Base-by-base conservation (phyloP, 768 basidiomycete genomes). In the Kondoa malvinella region DNA sequence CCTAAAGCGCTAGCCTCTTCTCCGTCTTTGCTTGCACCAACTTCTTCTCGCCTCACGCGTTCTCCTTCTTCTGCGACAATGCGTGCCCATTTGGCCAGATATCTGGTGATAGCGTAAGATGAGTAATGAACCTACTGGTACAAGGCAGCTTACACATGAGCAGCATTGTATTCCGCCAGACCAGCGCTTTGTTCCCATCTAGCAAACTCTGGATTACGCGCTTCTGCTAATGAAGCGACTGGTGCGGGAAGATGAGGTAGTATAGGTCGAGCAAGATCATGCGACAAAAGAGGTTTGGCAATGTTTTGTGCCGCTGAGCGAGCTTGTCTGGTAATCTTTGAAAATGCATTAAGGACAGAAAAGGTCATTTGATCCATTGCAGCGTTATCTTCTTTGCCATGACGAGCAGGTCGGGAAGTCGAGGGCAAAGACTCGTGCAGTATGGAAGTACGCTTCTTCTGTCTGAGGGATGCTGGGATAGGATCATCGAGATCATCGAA, bases 1-100 rank as follows among this genome's bases (percentile, higher is more conserved):
- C 67, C 33, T 27, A 57, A 25, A 3, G 63, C 92, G 31, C 91
- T 77, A 1, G 87, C 85, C 0, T 81, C 77, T 86, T 88, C 74
- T 80, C 80, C 15, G 1, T 79, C 80, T 3, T 74, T 75, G 61
- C 73, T 67, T 27, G 74, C 67, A 1, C 76, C 76, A 17, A 78
- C 84, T 76, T 99, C 95, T 57, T 83, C 82, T 71, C 85, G 79
- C 57, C 95, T 82, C 3, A 91, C 85, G 17, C 89, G 82, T 76
- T 99, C 95, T 21, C 95, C 95, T 76, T 97, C 95, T 77, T 99
- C 95, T 1, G 95, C 95, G 0, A 97, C 95, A 26, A 71, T 65
- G 33, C 92, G 82, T 2, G 95, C 95, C 95, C 95, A 99, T 33
- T 89, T 82, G 12, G 95, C 95, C 8, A 99, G 83, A 76, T 97